Percentiles rank a stretch among this genome's conserved stretches.
phyloP scores from a whole-genome alignment of 2,329 filamentous ascomycete species.

The Pseudonectria buxi region DNA sequence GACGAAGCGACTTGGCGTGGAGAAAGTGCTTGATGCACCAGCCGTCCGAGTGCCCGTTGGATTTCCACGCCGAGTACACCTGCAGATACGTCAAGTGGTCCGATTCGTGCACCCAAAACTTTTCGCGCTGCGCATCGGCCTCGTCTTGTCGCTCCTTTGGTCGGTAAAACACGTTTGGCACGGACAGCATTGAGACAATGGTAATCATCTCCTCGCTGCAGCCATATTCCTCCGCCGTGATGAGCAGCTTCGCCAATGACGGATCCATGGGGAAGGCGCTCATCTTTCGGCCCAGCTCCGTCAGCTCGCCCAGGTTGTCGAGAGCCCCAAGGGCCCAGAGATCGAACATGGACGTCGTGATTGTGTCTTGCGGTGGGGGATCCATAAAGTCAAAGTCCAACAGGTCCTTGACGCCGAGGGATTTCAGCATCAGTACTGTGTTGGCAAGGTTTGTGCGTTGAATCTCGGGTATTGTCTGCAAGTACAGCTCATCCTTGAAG shows the following conservation, averaged over 20 bases:
- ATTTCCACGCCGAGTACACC: slow-evolving; percentile 92
- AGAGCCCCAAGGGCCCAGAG: slow-evolving; percentile 92
- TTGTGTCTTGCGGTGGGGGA: slow-evolving; percentile 93
- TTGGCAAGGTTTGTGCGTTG: slow-evolving; percentile 94
- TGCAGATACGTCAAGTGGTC: slow-evolving; percentile 94
- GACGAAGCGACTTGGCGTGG: slow-evolving; percentile 85
- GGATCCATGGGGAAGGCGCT: slow-evolving; percentile 98
- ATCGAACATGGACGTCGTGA: slow-evolving; percentile 94
- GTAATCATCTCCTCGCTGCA: slow-evolving; percentile 98
- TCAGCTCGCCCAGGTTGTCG: slow-evolving; percentile 90
- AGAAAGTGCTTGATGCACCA: slow-evolving; percentile 95
- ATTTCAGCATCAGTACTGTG: slow-evolving; percentile 89
- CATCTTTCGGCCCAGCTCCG: slow-evolving; percentile 82
- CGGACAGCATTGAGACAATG: slow-evolving; percentile 95
- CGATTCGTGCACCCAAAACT: slow-evolving; percentile 97
- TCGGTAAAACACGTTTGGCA: slow-evolving; percentile 93
- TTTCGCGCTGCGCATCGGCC: slow-evolving; percentile 89
- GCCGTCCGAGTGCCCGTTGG: slow-evolving; percentile 79
- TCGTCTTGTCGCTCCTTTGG: slow-evolving; percentile 96
- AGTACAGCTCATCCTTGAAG: slow-evolving; percentile 92
- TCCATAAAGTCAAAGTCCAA: slow-evolving; percentile 99
- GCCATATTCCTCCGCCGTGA: slow-evolving; percentile 81
- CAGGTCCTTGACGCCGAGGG: slow-evolving; percentile 85
- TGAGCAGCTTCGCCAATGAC: slow-evolving; percentile 86
- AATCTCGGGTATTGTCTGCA: slow-evolving; percentile 95